Base-by-base conservation (phyloP, 192 early-diverging fungal species). In the Chytriomyces sp. region DNA sequence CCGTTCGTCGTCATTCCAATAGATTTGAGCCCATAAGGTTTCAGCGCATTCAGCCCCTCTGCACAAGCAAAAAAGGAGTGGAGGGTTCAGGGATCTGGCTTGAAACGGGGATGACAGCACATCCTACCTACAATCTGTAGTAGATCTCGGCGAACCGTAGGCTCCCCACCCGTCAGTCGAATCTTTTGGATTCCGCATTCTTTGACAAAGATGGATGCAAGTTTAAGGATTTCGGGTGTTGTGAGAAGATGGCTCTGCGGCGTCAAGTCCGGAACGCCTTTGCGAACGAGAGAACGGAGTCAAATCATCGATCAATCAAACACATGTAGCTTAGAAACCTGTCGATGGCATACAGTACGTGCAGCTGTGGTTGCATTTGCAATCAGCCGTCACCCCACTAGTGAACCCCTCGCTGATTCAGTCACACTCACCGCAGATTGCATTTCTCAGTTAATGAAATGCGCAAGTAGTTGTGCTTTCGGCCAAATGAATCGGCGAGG, bases 281-380 rank as follows among this genome's bases (percentile, higher is more conserved):
- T n/a, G 41, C 10, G 41, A 17, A 17, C n/a, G n/a, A 49, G 41
- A 49, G n/a, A 49, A 49, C n/a, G 41, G 10, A n/a, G 41, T 49
- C 41, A 49, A 49, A n/a, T 7, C 36, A 17, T 56, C 10, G 22
- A 56, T 8, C 22, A 17, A 56, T 44, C 41, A 44, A 44, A 44
- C 41, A 44, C 8, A 44, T 44, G 41, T 12, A 12, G 8, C 19
- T 3, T 65, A 26, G 3, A 95, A 79, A 8, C 94, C 94, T 55
- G 94, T 93, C 28, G 86, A 91, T 19, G 94, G 95, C 96, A 97
- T 98, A 77, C 96, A 99, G 81, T 99, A 99, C 4, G 92, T 93
- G 75, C 91, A 91, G 91, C 44, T 5, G 54, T 26, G 33, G 26
- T 12, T 8, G n/a, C 49, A 57, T 32, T 5, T 5, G 56, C n/a